These are phyloP conservation scores for Boeremia lycopersici DNA, from an alignment of 2,329 filamentous ascomycete species.

Conservation along the genomic window DNA sequence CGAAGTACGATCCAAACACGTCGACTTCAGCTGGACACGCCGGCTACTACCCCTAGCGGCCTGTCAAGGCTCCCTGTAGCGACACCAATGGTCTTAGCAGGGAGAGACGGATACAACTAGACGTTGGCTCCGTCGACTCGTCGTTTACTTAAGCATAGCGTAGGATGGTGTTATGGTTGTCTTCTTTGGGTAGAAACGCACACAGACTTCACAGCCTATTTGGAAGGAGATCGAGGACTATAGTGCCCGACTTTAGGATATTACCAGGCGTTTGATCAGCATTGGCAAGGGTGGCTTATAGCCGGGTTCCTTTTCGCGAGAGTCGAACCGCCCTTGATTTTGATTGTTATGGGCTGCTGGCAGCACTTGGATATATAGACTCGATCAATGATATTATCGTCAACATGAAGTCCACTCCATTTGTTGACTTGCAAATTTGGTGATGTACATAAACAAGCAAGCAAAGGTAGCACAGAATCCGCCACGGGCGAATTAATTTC, in stretches of 20 bases:
- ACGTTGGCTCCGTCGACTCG: neutral
- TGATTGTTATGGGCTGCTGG: neutral
- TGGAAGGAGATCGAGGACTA: neutral
- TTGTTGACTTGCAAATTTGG: neutral
- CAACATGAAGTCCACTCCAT: neutral
- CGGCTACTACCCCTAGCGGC: constrained; percentile 1
- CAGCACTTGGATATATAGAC: neutral
- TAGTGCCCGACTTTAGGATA: neutral
- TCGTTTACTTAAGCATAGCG: neutral
- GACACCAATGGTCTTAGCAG: neutral
- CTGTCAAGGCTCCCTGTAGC: neutral
- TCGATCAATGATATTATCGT: neutral
- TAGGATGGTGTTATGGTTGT: constrained; percentile 8
- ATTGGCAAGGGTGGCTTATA: constrained; percentile 6
- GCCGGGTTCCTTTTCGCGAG: constrained; percentile 8
- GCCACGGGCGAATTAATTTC: neutral
- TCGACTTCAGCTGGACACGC: neutral
- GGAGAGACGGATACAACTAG: constrained; percentile 12
- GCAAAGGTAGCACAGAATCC: constrained; percentile 2
- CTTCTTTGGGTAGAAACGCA: neutral
- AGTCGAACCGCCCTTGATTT: constrained; percentile 6
- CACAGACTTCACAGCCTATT: neutral
- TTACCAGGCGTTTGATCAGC: neutral
- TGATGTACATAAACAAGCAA: constrained; percentile 4
- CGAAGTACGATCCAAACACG: constrained; percentile 2